Base-by-base conservation (phyloP, 2,329 filamentous ascomycete genomes). In the Alternaria atra region DNA sequence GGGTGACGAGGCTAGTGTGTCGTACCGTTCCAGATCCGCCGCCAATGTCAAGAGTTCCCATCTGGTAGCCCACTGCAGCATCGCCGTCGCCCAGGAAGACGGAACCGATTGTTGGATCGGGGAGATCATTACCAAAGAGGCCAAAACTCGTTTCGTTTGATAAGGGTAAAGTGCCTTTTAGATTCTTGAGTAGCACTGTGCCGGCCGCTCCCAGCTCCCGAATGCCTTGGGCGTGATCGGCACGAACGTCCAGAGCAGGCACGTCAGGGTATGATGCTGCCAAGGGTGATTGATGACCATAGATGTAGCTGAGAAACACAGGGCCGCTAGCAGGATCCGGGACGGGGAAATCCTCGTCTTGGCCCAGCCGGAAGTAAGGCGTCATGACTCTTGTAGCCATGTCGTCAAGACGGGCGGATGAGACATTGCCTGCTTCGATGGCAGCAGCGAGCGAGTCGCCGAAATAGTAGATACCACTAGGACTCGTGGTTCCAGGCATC, bases 111-210 rank as follows among this genome's bases (percentile, higher is more conserved):
- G 87, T 84, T 68, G 76, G 57, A 55, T 82, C 79, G 3, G 78
- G 78, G 15, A 81, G 81, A 63, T 82, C 81, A 48, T 83, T 82
- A 0, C 84, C 84, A 60, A 85, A 84, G 1, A 86, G 77, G 4
- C 75, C 80, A 39, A 85, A 80, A 7, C 79, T 80, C 50, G 75
- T 77, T 1, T 81, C 81, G 29, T 48, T 32, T 51, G 82, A 81
- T 3, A 91, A 70, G 0, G 85, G 86, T 1, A 88, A 74, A 0
- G 82, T 73, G 3, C 78, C 75, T 9, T 81, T 80, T 20, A 20
- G 20, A 0, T 87, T 87, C 70, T 86, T 85, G 9, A 85, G 62
- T 5, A 81, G 60, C 0, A 81, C 79, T 12, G 77, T 79, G 0
- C 79, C 79, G 12, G 78, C 78, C 17, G 79, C 78, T 30, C 79